Base-by-base conservation (phyloP, 1,139 yeast species). In the Kodamaea derodonti region DNA sequence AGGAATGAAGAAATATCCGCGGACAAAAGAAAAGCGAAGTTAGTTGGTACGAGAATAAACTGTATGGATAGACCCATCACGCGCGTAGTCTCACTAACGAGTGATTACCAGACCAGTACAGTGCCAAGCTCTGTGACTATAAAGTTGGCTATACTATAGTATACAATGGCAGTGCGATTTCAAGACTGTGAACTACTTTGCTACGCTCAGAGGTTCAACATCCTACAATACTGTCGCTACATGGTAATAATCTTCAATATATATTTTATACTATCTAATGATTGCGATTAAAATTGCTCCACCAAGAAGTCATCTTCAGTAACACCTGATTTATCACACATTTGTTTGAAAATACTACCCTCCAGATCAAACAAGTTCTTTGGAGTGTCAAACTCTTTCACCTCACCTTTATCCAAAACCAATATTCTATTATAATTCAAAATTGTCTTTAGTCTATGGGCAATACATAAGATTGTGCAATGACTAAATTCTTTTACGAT, bases 381-480 rank as follows among this genome's bases (percentile, higher is more conserved):
- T 11, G 83, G 83, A 2, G 72, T 62, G 47, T 77, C 90, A 49
- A 71, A 75, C 52, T 82, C 87, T 22, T 61, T 69, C 27, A 79
- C 62, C 41, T 69, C 69, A 38, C 90, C 90, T 34, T 70, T 62
- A 38, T 82, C 88, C 53, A 83, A 56, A 10, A 83, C 88, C 45
- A 83, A 51, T 32, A 83, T 75, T 37, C 73, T 63, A 54, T 83
- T 88, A 52, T 82, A 83, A 40, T 69, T 65, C 43, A 80, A 51
- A 46, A 83, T 81, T 0, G 90, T 81, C 48, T 76, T 76, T 54
- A 83, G 61, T 51, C 92, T 74, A 52, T 84, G 95, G 4, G 95
- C 94, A 58, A 84, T 82, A 51, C 90, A 82, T 48, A 84, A 60
- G 35, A 83, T 78, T 0, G 94, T 84, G 54, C 90, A 80, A 31